These are phyloP conservation scores for Saturnispora besseyi DNA, from an alignment of 805 yeast genomes.

Conservation along the genomic window DNA sequence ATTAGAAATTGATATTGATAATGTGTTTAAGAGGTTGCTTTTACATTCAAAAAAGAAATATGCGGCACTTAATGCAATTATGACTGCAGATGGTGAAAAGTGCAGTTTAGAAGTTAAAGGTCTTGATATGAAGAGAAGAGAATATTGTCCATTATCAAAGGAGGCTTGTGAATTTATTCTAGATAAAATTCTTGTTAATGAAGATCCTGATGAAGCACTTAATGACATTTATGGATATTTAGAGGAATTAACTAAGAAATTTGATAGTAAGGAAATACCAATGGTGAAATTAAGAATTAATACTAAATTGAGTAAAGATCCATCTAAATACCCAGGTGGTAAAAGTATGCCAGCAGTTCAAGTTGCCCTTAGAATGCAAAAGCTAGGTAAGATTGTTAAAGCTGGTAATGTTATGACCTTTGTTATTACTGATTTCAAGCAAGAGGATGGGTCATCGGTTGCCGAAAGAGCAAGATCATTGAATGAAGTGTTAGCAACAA, in stretches of 20 bases:
- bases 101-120: constrained; percentile 82
- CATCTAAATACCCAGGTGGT: constrained; percentile 73
- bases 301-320: constrained; percentile 85
- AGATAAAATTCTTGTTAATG: constrained; percentile 58
- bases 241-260: constrained; percentile 46
- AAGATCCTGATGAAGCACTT: constrained; percentile 70
- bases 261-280: constrained; percentile 54
- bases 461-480: constrained; percentile 83
- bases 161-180: constrained; percentile 74
- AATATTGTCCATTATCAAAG: constrained; percentile 86
- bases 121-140: constrained; percentile 94
- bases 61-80: constrained; percentile 70
- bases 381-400: constrained; percentile 76
- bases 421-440: constrained; percentile 53
- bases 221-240: constrained; percentile 64
- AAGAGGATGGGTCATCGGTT: constrained; percentile 30
- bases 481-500: constrained; percentile 55
- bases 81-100: constrained; percentile 43
- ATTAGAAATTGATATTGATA: constrained; percentile 91
- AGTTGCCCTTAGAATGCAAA: constrained; percentile 74
- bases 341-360: constrained; percentile 78
- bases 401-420: constrained; percentile 88
- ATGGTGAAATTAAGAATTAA: constrained; percentile 67
- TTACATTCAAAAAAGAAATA: constrained; percentile 95
- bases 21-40: constrained; percentile 75